Evolutionary conservation across 176 grass and related monocot species (phyloP).

Genomic region (Poa annua): DNA sequence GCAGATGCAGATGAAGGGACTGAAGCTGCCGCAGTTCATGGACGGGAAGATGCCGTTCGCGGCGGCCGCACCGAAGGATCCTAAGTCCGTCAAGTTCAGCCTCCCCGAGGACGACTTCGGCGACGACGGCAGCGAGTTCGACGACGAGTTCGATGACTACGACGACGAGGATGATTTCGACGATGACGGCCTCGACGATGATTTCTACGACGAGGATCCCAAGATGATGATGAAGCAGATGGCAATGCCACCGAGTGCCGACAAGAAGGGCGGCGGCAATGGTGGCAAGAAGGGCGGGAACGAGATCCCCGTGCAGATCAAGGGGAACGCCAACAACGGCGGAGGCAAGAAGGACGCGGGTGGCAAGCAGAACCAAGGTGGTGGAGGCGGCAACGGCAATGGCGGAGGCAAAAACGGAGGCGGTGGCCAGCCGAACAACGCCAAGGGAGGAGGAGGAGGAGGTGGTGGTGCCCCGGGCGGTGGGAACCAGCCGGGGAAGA

Average conservation of each 20-base stretch:
- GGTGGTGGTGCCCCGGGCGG: conserved; percentile 38
- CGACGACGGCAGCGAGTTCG: conserved; percentile 59
- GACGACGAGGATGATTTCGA: conserved; percentile 55
- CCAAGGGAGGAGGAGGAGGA: conserved; percentile 33
- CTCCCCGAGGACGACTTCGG: conserved; percentile 54
- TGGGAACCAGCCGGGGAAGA: conserved; percentile 41
- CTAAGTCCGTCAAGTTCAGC: conserved; percentile 60
- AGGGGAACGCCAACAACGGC: conserved; percentile 37
- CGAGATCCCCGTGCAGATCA: conserved; percentile 52
- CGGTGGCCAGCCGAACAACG: conserved; percentile 47
- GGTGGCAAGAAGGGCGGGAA: conserved; percentile 53
- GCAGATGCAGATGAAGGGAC: conserved; percentile 68
- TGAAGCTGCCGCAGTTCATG: conserved; percentile 66
- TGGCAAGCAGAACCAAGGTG: conserved; percentile 57
- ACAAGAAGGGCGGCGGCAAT: conserved; percentile 51
- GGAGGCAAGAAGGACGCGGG: conserved; percentile 59
- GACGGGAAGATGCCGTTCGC: conserved; percentile 62
- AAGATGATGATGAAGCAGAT: conserved; percentile 73
- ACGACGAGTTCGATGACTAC: conserved; percentile 62
- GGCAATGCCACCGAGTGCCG: background rate
- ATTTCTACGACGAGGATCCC: conserved; percentile 62
- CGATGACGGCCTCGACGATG: conserved; percentile 62
- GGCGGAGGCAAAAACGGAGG: conserved; percentile 53
- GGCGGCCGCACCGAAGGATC: conserved; percentile 46
- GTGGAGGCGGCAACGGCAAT: conserved; percentile 47